Percentiles rank a stretch among this genome's conserved stretches.
These are phyloP conservation scores for Calonectria crousiana DNA, from an alignment of 2,329 filamentous ascomycete genomes.

Conservation along the genomic window DNA sequence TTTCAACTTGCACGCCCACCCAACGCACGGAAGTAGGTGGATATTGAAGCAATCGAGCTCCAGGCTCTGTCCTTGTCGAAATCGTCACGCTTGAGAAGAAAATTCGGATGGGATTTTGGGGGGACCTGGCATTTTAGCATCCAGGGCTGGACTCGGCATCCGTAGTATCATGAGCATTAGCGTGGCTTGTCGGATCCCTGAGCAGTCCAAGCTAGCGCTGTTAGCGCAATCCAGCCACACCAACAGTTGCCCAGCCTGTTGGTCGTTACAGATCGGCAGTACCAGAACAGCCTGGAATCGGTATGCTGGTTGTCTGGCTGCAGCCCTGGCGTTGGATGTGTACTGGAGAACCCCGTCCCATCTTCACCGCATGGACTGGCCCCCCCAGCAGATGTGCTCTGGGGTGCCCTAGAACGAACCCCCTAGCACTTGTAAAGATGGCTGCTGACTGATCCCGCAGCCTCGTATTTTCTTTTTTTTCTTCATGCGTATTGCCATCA, in stretches of 20 bases:
- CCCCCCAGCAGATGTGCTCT: neutral
- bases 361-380: neutral
- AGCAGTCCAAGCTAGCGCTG: slow-evolving; percentile 36
- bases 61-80: slow-evolving; percentile 9
- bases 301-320: slow-evolving; percentile 16
- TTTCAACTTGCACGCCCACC: slow-evolving; percentile 4
- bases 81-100: slow-evolving; percentile 15
- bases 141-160: slow-evolving; percentile 31
- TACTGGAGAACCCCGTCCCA: slow-evolving; percentile 7
- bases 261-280: slow-evolving; percentile 38
- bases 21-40: neutral
- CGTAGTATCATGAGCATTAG: slow-evolving; percentile 34
- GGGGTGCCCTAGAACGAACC: slow-evolving; percentile 1
- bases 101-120: neutral
- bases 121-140: slow-evolving; percentile 25
- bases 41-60: slow-evolving; percentile 6
- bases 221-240: slow-evolving; percentile 36
- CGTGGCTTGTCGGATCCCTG: slow-evolving; percentile 30
- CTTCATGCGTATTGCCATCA: neutral
- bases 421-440: neutral
- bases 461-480: neutral
- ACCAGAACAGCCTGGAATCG: slow-evolving; percentile 38
- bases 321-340: slow-evolving; percentile 1
- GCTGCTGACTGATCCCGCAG: neutral
- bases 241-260: slow-evolving; percentile 36